Percentiles rank a stretch among this genome's conserved stretches.
Evolutionary conservation across 345 rosid genomes (phyloP).

Genomic region (Rhizophora apiculata): DNA sequence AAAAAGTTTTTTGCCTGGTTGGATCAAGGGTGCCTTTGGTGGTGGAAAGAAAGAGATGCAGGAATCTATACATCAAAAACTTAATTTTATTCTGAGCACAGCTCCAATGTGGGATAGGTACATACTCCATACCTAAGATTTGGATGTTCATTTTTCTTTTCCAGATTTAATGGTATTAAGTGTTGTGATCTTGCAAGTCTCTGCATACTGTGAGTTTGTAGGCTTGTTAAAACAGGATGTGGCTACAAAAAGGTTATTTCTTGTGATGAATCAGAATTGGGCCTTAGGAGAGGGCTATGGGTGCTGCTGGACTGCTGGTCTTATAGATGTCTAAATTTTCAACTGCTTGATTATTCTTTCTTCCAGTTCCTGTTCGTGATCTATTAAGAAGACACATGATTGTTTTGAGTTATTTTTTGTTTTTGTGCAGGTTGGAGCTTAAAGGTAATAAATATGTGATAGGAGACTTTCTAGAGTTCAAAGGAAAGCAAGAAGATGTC

Average conservation of each 20-base stretch:
- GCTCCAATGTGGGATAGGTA: slow-evolving; percentile 98
- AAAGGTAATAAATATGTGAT: slow-evolving; percentile 65
- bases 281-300: neutral
- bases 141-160: neutral
- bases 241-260: neutral
- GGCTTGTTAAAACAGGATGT: neutral
- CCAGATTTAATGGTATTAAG: too few relatives aligned
- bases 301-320: neutral
- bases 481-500: slow-evolving; percentile 76
- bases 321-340: neutral
- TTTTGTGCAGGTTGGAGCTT: slow-evolving; percentile 69
- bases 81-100: slow-evolving; percentile 62
- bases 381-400: neutral
- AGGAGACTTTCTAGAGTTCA: slow-evolving; percentile 84
- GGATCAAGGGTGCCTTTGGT: slow-evolving; percentile 75
- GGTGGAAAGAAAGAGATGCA: slow-evolving; percentile 80
- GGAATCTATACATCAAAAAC: slow-evolving; percentile 69
- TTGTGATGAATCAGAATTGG: neutral
- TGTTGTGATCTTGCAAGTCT: too few relatives aligned
- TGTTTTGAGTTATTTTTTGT: neutral
- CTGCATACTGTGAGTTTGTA: neutral
- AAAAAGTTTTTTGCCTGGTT: slow-evolving; percentile 52
- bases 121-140: slow-evolving; percentile 22
- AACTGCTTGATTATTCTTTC: neutral
- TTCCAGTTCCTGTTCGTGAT: neutral